Conservation (phyloP, 805 yeast species). For the Maudiozyma bulderi region DNA sequence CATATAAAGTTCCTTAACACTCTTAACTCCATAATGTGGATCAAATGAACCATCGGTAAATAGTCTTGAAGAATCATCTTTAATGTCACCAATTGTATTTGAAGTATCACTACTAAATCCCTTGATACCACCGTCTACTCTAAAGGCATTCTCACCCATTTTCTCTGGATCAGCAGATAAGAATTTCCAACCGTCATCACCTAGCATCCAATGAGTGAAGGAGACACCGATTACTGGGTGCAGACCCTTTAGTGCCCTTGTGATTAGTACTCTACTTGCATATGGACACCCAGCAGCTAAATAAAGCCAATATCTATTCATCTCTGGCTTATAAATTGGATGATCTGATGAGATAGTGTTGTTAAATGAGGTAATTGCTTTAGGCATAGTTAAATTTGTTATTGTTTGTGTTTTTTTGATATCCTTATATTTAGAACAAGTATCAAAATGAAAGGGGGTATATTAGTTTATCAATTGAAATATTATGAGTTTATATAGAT, state of each 20-base stretch:
- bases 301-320: conserved; percentile 73
- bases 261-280: conserved; percentile 76
- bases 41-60: conserved; percentile 42
- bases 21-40: conserved; percentile 45
- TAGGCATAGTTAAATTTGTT: neutral
- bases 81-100: conserved; percentile 9
- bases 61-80: conserved; percentile 13
- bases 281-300: conserved; percentile 93
- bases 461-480: neutral
- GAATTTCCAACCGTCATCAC: conserved; percentile 81
- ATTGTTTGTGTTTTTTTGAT: conserved; percentile 19
- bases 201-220: conserved; percentile 87
- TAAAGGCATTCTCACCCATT: conserved; percentile 8
- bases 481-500: too few species aligned
- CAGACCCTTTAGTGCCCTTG: conserved; percentile 65
- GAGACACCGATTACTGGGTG: conserved; percentile 51
- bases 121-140: conserved; percentile 16
- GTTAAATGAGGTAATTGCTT: conserved; percentile 1
- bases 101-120: conserved; percentile 10
- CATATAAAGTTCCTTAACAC: conserved; percentile 63
- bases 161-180: conserved; percentile 8
- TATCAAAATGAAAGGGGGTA: neutral
- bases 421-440: too few species aligned
- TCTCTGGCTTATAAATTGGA: conserved; percentile 61
- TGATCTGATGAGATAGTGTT: conserved; percentile 23